Evolutionary conservation across 73 alveolate species (phyloP).

Genomic region (Stentor roeselii): DNA sequence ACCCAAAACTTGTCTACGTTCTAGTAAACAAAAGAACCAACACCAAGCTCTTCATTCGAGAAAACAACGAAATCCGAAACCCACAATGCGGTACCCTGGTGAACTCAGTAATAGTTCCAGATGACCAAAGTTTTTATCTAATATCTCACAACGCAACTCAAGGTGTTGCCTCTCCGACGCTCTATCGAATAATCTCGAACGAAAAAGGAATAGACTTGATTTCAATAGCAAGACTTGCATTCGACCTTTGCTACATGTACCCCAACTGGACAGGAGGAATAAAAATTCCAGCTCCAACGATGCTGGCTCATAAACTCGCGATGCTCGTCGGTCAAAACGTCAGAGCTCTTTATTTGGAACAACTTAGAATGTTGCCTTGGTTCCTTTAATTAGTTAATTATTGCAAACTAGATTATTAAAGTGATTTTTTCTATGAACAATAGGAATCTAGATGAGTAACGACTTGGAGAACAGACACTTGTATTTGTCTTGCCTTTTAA

Average conservation of each 20-base stretch:
- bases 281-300: conserved; percentile 43
- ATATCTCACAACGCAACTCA: conserved; percentile 31
- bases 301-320: conserved; percentile 27
- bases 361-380: background rate
- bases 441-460: too few relatives aligned
- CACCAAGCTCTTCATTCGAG: background rate
- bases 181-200: conserved; percentile 73
- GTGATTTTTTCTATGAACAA: too few relatives aligned
- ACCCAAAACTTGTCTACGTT: background rate
- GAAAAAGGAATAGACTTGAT: conserved; percentile 52
- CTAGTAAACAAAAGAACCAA: background rate
- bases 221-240: conserved; percentile 41
- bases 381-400: background rate
- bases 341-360: background rate
- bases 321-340: background rate
- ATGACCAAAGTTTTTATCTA: background rate
- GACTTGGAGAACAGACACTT: too few relatives aligned
- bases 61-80: background rate
- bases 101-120: background rate
- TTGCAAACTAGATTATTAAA: too few relatives aligned
- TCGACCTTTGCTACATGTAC: conserved; percentile 83
- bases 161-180: conserved; percentile 96
- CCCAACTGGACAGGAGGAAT: conserved; percentile 91
- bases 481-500: too few relatives aligned
- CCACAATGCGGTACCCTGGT: conserved; percentile 14